phyloP scores from a whole-genome alignment of 2,329 filamentous ascomycete species.

The Fusarium tuaranense region DNA sequence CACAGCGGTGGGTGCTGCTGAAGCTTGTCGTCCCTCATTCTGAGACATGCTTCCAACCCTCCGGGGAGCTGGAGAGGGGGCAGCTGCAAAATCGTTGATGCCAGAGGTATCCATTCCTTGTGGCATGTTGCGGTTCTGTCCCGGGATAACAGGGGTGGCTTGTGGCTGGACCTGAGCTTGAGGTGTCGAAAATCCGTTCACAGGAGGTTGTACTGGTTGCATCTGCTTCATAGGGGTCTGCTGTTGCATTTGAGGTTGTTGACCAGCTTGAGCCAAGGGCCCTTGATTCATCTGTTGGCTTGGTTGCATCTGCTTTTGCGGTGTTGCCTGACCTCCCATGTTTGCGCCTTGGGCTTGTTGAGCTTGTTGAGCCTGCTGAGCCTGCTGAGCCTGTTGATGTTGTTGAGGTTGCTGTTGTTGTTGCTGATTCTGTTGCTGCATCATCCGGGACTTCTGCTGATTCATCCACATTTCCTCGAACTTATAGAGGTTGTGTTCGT shows the following conservation, averaged over 20 bases:
- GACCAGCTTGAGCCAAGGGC: constrained; percentile 51
- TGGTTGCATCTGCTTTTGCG: constrained; percentile 51
- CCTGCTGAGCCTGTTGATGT: constrained; percentile 54
- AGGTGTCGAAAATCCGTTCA: constrained; percentile 54
- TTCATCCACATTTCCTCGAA: constrained; percentile 79
- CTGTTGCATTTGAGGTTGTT: constrained; percentile 45
- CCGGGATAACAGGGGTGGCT: constrained; percentile 36
- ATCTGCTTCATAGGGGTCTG: constrained; percentile 57
- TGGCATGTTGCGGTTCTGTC: constrained; percentile 63
- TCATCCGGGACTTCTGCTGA: constrained; percentile 64
- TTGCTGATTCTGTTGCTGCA: constrained; percentile 49
- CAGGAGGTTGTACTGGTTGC: constrained; percentile 52
- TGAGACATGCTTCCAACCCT: constrained; percentile 57
- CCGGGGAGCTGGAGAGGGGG: constrained; percentile 58
- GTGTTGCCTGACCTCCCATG: constrained; percentile 43
- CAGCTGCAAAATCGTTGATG: constrained; percentile 54
- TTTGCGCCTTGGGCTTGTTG: constrained; percentile 49
- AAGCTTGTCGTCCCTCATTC: constrained; percentile 46
- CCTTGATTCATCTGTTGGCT: constrained; percentile 49
- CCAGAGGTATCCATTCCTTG: constrained; percentile 58
- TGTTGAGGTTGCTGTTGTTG: neutral
- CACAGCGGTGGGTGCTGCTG: constrained; percentile 25
- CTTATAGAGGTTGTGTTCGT: constrained; percentile 78
- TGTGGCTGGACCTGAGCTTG: constrained; percentile 45
- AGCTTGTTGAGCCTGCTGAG: constrained; percentile 51